Conservation (phyloP, 2,329 filamentous ascomycete genomes). For the Cladosporium phlei region DNA sequence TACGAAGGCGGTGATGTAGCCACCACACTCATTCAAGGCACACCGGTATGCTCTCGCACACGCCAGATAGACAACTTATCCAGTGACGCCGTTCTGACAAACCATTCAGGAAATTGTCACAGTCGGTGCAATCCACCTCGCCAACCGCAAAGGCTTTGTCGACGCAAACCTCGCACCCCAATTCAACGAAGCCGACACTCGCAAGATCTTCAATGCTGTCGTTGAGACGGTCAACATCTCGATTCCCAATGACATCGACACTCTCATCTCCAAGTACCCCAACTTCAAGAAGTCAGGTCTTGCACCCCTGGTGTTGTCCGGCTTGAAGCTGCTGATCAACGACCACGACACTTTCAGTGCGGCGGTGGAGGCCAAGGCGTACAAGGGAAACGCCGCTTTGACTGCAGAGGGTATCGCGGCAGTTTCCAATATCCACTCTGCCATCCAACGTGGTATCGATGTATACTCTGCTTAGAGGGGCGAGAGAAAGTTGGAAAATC, state of each 20-base stretch:
- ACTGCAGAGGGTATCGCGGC: slow-evolving; percentile 10
- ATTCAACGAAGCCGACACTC: slow-evolving; percentile 23
- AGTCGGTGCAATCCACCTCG: slow-evolving; percentile 20
- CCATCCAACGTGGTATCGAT: slow-evolving; percentile 18
- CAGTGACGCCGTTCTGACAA: neutral
- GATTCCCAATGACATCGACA: slow-evolving; percentile 19
- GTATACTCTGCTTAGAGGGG: slow-evolving; percentile 15
- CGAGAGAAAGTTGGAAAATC: no score
- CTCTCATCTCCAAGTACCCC: slow-evolving; percentile 23
- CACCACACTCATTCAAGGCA: slow-evolving; percentile 14
- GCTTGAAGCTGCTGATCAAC: slow-evolving; percentile 22
- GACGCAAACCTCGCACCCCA: slow-evolving; percentile 19
- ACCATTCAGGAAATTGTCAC: slow-evolving; percentile 14
- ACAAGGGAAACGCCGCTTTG: neutral
- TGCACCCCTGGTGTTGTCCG: slow-evolving; percentile 21
- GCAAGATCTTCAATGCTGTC: slow-evolving; percentile 22
- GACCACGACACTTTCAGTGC: slow-evolving; percentile 26
- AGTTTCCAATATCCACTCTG: slow-evolving; percentile 18
- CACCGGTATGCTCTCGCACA: slow-evolving; percentile 14
- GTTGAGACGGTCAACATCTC: slow-evolving; percentile 23
- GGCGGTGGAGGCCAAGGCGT: slow-evolving; percentile 20
- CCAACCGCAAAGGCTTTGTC: slow-evolving; percentile 23
- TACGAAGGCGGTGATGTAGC: slow-evolving; percentile 21
- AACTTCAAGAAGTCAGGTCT: slow-evolving; percentile 24
- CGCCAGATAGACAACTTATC: no score